Evolutionary conservation across 148 eudicot species (phyloP).

Genomic region (Rhododendron ferrugineum): DNA sequence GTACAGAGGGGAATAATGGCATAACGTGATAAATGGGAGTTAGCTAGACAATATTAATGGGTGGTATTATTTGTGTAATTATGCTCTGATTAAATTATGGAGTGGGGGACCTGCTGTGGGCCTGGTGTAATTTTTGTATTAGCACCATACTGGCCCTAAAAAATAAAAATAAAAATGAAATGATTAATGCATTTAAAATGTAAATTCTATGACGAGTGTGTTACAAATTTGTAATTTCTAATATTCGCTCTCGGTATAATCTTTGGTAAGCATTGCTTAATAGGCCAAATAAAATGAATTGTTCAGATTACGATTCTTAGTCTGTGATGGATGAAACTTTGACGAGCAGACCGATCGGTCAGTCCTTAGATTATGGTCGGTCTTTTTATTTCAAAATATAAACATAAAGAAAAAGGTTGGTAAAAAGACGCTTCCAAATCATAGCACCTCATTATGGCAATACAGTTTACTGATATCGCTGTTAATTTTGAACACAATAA

Average conservation of each 20-base stretch:
- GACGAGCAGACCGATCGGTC: neutral
- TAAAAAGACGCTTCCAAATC: neutral
- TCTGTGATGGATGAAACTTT: neutral
- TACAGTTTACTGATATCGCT: neutral
- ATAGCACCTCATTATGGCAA: neutral
- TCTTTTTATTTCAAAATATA: neutral
- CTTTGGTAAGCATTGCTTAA: too few species aligned
- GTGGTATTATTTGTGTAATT: neutral
- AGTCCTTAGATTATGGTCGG: neutral
- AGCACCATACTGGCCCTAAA: neutral
- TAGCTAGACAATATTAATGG: neutral
- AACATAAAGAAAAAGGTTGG: neutral
- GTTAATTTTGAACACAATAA: neutral
- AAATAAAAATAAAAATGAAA: too few species aligned
- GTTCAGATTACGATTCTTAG: neutral
- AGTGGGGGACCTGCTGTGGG: neutral
- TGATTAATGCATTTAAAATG: neutral
- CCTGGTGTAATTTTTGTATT: neutral
- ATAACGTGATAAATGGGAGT: slow-evolving; percentile 5
- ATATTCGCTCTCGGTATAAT: neutral
- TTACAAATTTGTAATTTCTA: neutral
- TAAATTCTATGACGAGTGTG: neutral
- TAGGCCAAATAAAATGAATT: neutral
- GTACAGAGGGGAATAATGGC: slow-evolving; percentile 25
- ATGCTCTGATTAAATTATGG: neutral